These are phyloP conservation scores for Lachnellula arida DNA, from an alignment of 2,329 filamentous ascomycete genomes.

Conservation along the genomic window DNA sequence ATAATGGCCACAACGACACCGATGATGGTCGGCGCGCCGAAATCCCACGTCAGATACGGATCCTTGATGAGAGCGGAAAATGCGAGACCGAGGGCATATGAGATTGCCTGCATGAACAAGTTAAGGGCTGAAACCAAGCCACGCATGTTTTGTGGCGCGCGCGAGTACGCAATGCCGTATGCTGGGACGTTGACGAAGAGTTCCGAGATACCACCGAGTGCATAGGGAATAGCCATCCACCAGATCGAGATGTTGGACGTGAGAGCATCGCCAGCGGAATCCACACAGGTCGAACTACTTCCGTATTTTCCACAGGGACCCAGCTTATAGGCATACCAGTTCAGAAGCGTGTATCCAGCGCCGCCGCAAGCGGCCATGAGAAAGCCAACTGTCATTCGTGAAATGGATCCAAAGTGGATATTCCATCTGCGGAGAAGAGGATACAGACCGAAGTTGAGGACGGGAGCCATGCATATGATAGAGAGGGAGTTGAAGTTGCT, in stretches of 20 bases:
- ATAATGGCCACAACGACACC: constrained; percentile 40
- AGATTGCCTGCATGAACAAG: constrained; percentile 42
- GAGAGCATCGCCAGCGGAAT: constrained; percentile 4
- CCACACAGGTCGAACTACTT: constrained; percentile 7
- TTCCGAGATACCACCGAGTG: constrained; percentile 45
- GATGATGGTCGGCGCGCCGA: constrained; percentile 42
- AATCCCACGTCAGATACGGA: constrained; percentile 46
- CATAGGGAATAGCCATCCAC: constrained; percentile 51
- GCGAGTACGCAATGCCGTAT: constrained; percentile 47
- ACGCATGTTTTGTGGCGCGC: constrained; percentile 46
- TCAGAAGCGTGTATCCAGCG: constrained; percentile 50
- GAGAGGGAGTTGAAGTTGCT: constrained; percentile 71
- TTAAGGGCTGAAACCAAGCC: constrained; percentile 46
- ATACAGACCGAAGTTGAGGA: constrained; percentile 65
- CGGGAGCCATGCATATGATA: constrained; percentile 68
- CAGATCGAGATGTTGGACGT: constrained; percentile 44
- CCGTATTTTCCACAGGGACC: constrained; percentile 52
- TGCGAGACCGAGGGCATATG: constrained; percentile 41
- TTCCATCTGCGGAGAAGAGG: constrained; percentile 58
- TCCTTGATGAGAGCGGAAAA: constrained; percentile 42
- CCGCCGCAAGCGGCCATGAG: constrained; percentile 56
- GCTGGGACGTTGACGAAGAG: constrained; percentile 49
- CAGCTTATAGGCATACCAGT: constrained; percentile 57
- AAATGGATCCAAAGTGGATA: constrained; percentile 68
- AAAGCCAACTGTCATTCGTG: constrained; percentile 69